These are phyloP conservation scores for Luzula sylvatica DNA, from an alignment of 176 grass and related monocot genomes.

Conservation along the genomic window DNA sequence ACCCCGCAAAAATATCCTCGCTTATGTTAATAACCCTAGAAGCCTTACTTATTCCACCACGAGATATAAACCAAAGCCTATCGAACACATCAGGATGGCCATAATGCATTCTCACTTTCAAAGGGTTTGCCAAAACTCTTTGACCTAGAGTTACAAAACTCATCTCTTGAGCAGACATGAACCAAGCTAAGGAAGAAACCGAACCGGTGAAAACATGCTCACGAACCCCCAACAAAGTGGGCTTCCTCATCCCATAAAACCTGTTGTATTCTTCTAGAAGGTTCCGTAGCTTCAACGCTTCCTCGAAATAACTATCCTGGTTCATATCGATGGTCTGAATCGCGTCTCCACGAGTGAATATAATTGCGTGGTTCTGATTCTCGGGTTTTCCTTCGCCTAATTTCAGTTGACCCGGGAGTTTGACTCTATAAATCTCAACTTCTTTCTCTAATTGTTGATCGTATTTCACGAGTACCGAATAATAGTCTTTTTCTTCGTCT, in stretches of 20 bases:
- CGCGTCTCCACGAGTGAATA: constrained; percentile 93
- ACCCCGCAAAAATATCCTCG: constrained; percentile 94
- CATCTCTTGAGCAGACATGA: constrained; percentile 96
- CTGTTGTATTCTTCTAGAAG: constrained; percentile 71
- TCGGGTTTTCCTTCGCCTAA: constrained; percentile 93
- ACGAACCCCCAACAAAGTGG: constrained; percentile 82
- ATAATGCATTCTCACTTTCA: constrained; percentile 97
- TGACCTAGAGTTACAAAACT: constrained; percentile 96
- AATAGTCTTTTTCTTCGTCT: constrained; percentile 45
- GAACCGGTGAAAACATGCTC: constrained; percentile 97
- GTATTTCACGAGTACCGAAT: constrained; percentile 83
- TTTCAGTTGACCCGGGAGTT: constrained; percentile 66
- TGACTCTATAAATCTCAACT: constrained; percentile 83
- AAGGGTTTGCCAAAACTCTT: constrained; percentile 73
- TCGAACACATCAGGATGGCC: constrained; percentile 97
- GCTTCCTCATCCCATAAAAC: constrained; percentile 72
- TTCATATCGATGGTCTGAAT: constrained; percentile 97
- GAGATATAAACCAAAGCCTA: constrained; percentile 80
- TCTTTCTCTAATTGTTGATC: constrained; percentile 61
- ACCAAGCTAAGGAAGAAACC: constrained; percentile 89
- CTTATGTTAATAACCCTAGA: constrained; percentile 78
- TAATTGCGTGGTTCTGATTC: constrained; percentile 91
- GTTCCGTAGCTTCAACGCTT: constrained; percentile 93
- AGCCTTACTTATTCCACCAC: constrained; percentile 94
- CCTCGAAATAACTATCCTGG: constrained; percentile 90